Percentiles rank a stretch among this genome's conserved stretches.
Evolutionary conservation across 192 early-diverging fungal genomes (phyloP).

Genomic region (Paraglomus occultum): DNA sequence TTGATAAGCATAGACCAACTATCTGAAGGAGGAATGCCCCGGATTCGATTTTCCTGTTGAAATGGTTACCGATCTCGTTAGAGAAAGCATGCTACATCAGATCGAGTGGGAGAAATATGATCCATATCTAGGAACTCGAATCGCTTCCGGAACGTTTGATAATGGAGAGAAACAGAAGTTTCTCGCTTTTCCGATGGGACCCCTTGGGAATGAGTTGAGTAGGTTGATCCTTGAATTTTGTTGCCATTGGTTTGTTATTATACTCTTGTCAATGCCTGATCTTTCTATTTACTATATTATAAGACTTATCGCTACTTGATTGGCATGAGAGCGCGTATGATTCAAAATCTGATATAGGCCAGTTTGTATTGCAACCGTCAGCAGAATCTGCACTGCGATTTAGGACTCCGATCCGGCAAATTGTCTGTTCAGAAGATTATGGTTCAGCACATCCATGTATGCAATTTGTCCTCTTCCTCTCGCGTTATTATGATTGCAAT

Average conservation of each 20-base stretch:
- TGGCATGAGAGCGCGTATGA: not conserved
- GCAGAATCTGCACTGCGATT: constrained; percentile 11
- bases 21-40: not conserved
- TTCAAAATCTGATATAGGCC: not conserved
- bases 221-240: not conserved
- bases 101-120: not conserved
- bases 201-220: constrained; percentile 18
- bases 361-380: not conserved
- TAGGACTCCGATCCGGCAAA: constrained; percentile 24
- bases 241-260: too few species aligned
- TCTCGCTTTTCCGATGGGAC: constrained; percentile 24
- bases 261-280: not conserved
- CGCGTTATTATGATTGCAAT: not conserved
- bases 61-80: not conserved
- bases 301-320: constrained; percentile 9
- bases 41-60: constrained; percentile 20
- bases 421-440: constrained; percentile 1
- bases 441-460: not conserved
- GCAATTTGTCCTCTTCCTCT: not conserved
- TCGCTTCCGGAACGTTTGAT: constrained; percentile 10
- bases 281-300: not conserved
- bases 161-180: not conserved
- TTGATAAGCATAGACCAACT: not conserved
- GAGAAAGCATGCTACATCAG: not conserved
- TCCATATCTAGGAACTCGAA: constrained; percentile 10